These are phyloP conservation scores for Trametes gibbosa DNA, from an alignment of 768 basidiomycete species.

Conservation along the genomic window DNA sequence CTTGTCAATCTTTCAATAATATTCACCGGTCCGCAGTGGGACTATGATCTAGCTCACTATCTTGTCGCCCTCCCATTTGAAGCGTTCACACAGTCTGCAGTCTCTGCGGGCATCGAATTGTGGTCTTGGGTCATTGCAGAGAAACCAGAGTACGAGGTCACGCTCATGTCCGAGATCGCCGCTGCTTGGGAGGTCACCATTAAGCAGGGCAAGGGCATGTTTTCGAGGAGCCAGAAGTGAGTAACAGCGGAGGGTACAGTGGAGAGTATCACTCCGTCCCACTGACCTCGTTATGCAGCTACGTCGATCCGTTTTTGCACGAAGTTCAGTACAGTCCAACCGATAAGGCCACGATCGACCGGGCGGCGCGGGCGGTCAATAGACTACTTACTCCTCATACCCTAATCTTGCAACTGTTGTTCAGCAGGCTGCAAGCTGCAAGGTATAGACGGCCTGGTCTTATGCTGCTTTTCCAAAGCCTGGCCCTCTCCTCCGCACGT, in stretches of 20 bases:
- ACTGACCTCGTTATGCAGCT: slow-evolving; percentile 45
- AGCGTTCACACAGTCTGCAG: slow-evolving; percentile 81
- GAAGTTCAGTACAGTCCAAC: slow-evolving; percentile 89
- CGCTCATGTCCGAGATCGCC: slow-evolving; percentile 80
- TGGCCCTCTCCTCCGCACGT: slow-evolving; percentile 78
- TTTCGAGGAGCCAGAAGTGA: slow-evolving; percentile 79
- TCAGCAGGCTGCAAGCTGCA: slow-evolving; percentile 91
- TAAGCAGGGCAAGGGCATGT: slow-evolving; percentile 74
- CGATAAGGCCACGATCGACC: slow-evolving; percentile 79
- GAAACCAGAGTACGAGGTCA: slow-evolving; percentile 76
- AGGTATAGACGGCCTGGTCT: slow-evolving; percentile 83
- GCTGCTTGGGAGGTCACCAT: slow-evolving; percentile 88
- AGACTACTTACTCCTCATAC: slow-evolving; percentile 80
- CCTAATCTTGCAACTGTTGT: slow-evolving; percentile 81
- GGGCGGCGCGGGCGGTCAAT: slow-evolving; percentile 63
- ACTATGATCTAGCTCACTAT: slow-evolving; percentile 82
- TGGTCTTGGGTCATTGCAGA: slow-evolving; percentile 97
- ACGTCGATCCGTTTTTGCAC: slow-evolving; percentile 83
- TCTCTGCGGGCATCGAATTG: slow-evolving; percentile 85
- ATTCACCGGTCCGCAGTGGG: slow-evolving; percentile 52
- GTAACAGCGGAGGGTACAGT: too few species aligned
- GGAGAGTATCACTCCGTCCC: neutral
- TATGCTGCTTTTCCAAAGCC: slow-evolving; percentile 78
- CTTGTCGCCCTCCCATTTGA: slow-evolving; percentile 87
- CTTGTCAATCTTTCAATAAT: neutral